A percentile compares a stretch with the other conserved stretches of the same genome.
Conservation (phyloP, 2,329 filamentous ascomycete genomes). For the Fusarium falciforme region DNA sequence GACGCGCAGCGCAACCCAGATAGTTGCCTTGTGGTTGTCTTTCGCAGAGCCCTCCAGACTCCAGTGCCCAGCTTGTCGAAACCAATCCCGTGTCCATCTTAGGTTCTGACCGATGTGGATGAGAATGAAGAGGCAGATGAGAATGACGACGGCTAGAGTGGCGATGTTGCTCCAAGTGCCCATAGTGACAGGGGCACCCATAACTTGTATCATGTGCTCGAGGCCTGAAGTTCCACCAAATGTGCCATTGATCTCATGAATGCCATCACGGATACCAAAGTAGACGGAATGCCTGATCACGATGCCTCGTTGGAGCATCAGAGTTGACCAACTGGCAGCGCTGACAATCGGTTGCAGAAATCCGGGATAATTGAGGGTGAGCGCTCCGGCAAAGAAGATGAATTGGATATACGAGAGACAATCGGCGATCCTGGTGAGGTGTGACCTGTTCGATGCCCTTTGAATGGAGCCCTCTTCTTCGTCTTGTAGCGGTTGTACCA, state of each 20-base stretch:
- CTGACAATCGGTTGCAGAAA: slow-evolving; percentile 79
- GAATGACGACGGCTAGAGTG: slow-evolving; percentile 67
- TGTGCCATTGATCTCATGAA: slow-evolving; percentile 75
- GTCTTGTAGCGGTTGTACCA: slow-evolving; percentile 11
- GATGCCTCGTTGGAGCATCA: slow-evolving; percentile 65
- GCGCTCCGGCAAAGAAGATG: slow-evolving; percentile 74
- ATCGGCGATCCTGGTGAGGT: slow-evolving; percentile 51
- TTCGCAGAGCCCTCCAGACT: slow-evolving; percentile 9
- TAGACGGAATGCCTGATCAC: slow-evolving; percentile 41
- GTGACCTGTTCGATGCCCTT: slow-evolving; percentile 9
- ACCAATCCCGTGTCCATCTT: slow-evolving; percentile 54
- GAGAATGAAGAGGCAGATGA: slow-evolving; percentile 69
- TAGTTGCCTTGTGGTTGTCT: slow-evolving; percentile 53
- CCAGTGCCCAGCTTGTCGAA: slow-evolving; percentile 50
- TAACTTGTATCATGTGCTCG: slow-evolving; percentile 73
- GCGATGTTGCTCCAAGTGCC: slow-evolving; percentile 78
- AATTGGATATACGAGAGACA: slow-evolving; percentile 83
- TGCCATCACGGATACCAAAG: slow-evolving; percentile 57
- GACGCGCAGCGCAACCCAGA: slow-evolving; percentile 70
- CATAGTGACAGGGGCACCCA: slow-evolving; percentile 70
- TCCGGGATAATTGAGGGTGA: slow-evolving; percentile 79
- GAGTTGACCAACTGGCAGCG: slow-evolving; percentile 73
- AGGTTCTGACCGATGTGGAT: slow-evolving; percentile 53
- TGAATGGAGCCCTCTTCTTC: slow-evolving; percentile 15
- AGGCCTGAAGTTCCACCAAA: slow-evolving; percentile 67